Evolutionary conservation across 306 rosid genomes (phyloP).

Genomic region (Argentina anserina): DNA sequence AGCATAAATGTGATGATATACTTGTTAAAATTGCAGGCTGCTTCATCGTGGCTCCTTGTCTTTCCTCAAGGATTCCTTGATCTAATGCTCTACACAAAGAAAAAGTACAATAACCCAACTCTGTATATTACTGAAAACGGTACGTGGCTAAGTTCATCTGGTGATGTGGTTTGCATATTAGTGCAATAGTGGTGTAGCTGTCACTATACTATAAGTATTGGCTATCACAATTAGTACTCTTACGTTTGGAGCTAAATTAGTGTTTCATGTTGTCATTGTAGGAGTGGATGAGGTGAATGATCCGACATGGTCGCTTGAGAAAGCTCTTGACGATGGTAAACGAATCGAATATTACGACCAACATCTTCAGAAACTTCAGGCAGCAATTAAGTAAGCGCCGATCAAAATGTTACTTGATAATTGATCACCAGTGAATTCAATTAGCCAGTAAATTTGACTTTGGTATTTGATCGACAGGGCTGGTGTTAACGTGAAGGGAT

Average conservation of each 20-base stretch:
- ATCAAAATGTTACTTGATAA: background rate
- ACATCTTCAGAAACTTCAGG: constrained; percentile 37
- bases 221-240: background rate
- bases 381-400: constrained; percentile 42
- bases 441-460: background rate
- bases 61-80: constrained; percentile 49
- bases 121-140: constrained; percentile 60
- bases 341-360: constrained; percentile 34
- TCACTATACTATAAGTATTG: background rate
- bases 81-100: constrained; percentile 35
- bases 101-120: constrained; percentile 41
- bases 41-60: constrained; percentile 42
- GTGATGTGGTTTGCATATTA: background rate
- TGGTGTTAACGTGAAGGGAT: constrained; percentile 46
- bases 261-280: background rate
- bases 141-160: constrained; percentile 6
- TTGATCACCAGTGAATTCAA: background rate
- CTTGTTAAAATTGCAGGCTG: constrained; percentile 22
- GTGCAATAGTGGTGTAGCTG: background rate
- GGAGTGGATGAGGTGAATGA: constrained; percentile 42
- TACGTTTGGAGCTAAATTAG: background rate
- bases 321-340: constrained; percentile 33
- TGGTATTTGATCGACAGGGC: constrained; percentile 18
- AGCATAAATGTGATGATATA: background rate
- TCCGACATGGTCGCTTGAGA: constrained; percentile 23